Percentiles rank a stretch among this genome's conserved stretches.
These are phyloP conservation scores for Ammopiptanthus mongolicus DNA, from an alignment of 306 rosid species.

Conservation along the genomic window DNA sequence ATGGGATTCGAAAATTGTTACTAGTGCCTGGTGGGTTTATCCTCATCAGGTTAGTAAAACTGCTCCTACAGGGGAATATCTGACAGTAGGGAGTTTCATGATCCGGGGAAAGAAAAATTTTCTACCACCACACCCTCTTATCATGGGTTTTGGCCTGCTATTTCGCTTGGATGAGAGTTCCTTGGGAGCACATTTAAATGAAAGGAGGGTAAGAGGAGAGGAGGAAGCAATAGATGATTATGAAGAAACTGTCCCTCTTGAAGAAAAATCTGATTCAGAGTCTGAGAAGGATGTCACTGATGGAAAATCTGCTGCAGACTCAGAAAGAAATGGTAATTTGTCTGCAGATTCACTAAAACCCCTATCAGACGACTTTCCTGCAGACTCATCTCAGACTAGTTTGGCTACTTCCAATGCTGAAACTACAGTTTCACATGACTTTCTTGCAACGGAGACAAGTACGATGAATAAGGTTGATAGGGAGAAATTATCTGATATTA, in stretches of 20 bases:
- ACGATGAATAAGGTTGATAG: conserved; percentile 25
- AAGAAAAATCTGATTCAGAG: conserved; percentile 68
- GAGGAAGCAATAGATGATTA: conserved; percentile 69
- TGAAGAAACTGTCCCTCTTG: conserved; percentile 51
- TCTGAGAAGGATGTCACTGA: conserved; percentile 49
- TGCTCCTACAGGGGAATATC: conserved; percentile 98
- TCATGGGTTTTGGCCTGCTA: conserved; percentile 92
- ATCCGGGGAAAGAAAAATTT: conserved; percentile 93
- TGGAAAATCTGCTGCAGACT: conserved; percentile 36
- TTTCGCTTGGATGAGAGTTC: conserved; percentile 99
- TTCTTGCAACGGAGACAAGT: conserved; percentile 26
- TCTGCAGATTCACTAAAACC: conserved; percentile 27
- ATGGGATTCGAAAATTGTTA: conserved; percentile 98
- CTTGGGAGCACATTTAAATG: conserved; percentile 94
- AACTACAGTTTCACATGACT: conserved; percentile 32
- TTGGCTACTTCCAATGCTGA: conserved; percentile 20
- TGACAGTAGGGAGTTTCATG: conserved; percentile 98
- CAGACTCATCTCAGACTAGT: conserved; percentile 30
- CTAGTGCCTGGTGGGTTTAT: conserved; percentile 99
- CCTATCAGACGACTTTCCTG: conserved; percentile 21
- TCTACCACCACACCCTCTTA: conserved; percentile 96
- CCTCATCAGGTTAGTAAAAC: conserved; percentile 99
- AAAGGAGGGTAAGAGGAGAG: conserved; percentile 98
- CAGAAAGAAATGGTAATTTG: conserved; percentile 29
- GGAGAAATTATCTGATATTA: conserved; percentile 34